These are phyloP conservation scores for Coemansia sp. DNA, from an alignment of 192 early-diverging fungal species.

Conservation along the genomic window DNA sequence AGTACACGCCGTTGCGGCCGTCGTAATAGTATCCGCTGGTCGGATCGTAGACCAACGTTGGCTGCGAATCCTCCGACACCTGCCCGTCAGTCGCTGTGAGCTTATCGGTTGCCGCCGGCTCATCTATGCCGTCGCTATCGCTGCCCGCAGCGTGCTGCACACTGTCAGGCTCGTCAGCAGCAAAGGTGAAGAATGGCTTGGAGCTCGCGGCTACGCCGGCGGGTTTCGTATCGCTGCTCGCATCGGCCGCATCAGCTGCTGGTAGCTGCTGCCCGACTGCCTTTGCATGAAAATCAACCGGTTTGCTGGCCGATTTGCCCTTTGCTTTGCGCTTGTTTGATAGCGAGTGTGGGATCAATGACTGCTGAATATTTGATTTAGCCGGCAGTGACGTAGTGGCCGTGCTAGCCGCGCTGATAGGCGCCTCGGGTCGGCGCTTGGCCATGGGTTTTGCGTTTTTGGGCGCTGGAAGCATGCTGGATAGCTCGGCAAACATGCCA, in stretches of 20 bases:
- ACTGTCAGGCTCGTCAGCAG: neutral
- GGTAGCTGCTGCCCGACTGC: too few relatives aligned
- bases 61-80: neutral
- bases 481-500: constrained; percentile 35
- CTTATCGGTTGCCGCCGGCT: neutral
- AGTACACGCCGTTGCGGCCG: constrained; percentile 18
- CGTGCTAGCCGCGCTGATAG: neutral
- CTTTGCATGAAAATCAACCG: neutral
- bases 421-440: neutral
- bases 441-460: constrained; percentile 14
- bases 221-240: neutral
- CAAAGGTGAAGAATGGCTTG: constrained; percentile 6
- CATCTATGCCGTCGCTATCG: neutral
- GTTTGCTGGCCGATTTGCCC: neutral
- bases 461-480: constrained; percentile 38
- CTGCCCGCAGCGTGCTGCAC: neutral
- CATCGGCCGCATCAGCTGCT: neutral
- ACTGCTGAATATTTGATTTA: constrained; percentile 1
- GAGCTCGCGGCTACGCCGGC: neutral
- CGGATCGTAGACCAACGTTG: constrained; percentile 30
- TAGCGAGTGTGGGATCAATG: constrained; percentile 39
- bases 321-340: constrained; percentile 21
- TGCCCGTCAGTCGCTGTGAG: too few relatives aligned
- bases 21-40: constrained; percentile 47
- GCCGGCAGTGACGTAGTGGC: neutral